Conservation (phyloP, 169 alveolate genomes). For the Plasmodium gallinaceum region DNA sequence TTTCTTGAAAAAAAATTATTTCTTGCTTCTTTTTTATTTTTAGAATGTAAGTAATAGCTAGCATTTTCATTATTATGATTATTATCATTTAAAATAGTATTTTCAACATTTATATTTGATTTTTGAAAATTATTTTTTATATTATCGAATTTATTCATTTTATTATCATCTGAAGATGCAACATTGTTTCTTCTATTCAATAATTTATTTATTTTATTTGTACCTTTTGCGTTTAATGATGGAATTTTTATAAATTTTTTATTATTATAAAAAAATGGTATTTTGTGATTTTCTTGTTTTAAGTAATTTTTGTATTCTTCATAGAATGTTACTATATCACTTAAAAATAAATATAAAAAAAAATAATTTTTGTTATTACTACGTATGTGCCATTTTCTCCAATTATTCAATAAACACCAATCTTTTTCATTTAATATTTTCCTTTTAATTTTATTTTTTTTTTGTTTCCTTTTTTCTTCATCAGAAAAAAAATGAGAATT, state of each 20-base stretch:
- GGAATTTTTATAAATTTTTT: too few species aligned
- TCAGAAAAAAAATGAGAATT: not conserved
- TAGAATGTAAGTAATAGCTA: too few species aligned
- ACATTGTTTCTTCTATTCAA: not conserved
- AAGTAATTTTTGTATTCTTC: constrained; percentile 13
- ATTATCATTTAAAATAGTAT: too few species aligned
- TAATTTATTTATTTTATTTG: constrained; percentile 4
- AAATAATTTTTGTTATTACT: constrained; percentile 20
- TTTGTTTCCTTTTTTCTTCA: not conserved
- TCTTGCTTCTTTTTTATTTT: too few species aligned
- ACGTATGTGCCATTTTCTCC: constrained; percentile 49
- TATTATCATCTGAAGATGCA: too few species aligned
- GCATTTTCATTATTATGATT: too few species aligned
- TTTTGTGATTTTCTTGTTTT: not conserved
- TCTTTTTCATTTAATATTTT: constrained; percentile 48
- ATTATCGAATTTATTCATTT: too few species aligned
- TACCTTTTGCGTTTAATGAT: not conserved
- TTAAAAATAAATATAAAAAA: constrained; percentile 34
- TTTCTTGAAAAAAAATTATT: too few species aligned
- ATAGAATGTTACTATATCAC: constrained; percentile 37
- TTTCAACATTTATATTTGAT: too few species aligned
- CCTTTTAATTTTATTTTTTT: not conserved
- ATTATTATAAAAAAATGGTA: not conserved
- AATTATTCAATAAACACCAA: constrained; percentile 52
- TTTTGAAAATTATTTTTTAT: too few species aligned